Evolutionary conservation across 352 stramenopile species (phyloP), one percentile per base, ranked within the genome.

Genomic region (Phytopythium chamaehyphon): DNA sequence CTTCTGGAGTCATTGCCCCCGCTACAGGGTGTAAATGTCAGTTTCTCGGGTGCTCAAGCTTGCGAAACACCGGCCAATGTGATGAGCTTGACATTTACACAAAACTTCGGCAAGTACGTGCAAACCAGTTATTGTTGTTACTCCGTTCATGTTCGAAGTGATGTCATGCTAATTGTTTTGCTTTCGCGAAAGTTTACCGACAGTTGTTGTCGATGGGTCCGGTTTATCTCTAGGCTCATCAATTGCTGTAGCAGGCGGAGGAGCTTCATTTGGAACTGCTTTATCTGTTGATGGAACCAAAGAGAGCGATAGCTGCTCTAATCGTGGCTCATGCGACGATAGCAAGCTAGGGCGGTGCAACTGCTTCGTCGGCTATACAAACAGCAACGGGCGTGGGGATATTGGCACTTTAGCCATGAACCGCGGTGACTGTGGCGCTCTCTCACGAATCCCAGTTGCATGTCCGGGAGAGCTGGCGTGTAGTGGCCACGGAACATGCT

Each of bases 91-190:
- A 89, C 76, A 24, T 92, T 92, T 54, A 92, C 73, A 1, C 78
- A 89, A 51, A 80, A 92, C 57, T 92, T 90, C 65, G 78, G 72
- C 37, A 81, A 83, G 81, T 89, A 81, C 15, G 77, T 85, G 3
- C 31, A 22, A 28, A 39, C 26, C n/a, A 10, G 5, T 33, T 33
- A 33, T 9, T 5, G 9, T 33, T 9, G 28, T 33, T 9, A 33
- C 9, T 33, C n/a, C n/a, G n/a, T n/a, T n/a, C n/a, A n/a, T n/a
- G n/a, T n/a, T n/a, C n/a, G n/a, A 33, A 33, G 16, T 56, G 52
- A 21, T 49, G 19, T 24, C 24, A 24, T 14, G 6, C 35, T 57
- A 23, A 56, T 1, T 50, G 1, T 51, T 6, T 21, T 11, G 35
- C 8, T 7, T 2, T 40, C 5, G 9, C 9, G 28, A 33, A 33